phyloP scores from a whole-genome alignment of 2,329 filamentous ascomycete species.

The Dothiorella sarmentorum region DNA sequence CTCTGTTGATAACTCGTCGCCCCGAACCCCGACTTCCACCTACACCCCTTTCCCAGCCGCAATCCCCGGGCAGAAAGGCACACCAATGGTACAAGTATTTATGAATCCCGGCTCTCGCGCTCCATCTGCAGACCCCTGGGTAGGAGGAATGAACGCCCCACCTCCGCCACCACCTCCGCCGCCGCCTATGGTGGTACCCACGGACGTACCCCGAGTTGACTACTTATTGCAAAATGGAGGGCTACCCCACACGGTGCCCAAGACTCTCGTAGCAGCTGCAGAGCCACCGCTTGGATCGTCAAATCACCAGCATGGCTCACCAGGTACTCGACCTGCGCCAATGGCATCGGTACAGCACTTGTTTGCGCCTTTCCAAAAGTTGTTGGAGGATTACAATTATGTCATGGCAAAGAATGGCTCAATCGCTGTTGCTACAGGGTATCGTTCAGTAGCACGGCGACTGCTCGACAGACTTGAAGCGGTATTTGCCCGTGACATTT shows the following conservation, averaged over 20 bases:
- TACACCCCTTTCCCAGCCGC: slow-evolving; percentile 37
- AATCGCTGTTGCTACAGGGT: slow-evolving; percentile 89
- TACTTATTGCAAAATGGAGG: slow-evolving; percentile 90
- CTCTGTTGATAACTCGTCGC: slow-evolving; percentile 42
- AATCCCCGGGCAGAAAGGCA: slow-evolving; percentile 32
- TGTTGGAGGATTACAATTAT: slow-evolving; percentile 80
- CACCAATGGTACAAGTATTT: slow-evolving; percentile 45
- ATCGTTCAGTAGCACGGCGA: slow-evolving; percentile 87
- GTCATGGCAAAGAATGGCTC: slow-evolving; percentile 84
- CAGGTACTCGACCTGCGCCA: slow-evolving; percentile 41
- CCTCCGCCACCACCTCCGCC: slow-evolving; percentile 72
- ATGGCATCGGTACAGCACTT: slow-evolving; percentile 63
- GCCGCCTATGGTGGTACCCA: slow-evolving; percentile 60
- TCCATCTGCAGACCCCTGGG: slow-evolving; percentile 33
- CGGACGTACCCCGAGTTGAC: slow-evolving; percentile 78
- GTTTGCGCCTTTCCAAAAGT: slow-evolving; percentile 76
- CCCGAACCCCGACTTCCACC: slow-evolving; percentile 42
- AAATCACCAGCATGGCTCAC: slow-evolving; percentile 58
- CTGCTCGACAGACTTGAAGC: slow-evolving; percentile 87
- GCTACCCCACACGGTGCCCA: slow-evolving; percentile 66
- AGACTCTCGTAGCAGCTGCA: slow-evolving; percentile 65
- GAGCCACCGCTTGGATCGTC: slow-evolving; percentile 46
- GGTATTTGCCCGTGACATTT: slow-evolving; percentile 90
- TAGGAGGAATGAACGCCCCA: slow-evolving; percentile 48
- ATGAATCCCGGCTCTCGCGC: slow-evolving; percentile 36